Conservation (phyloP, 139 green algal genomes). For the Micractinium sp. region DNA sequence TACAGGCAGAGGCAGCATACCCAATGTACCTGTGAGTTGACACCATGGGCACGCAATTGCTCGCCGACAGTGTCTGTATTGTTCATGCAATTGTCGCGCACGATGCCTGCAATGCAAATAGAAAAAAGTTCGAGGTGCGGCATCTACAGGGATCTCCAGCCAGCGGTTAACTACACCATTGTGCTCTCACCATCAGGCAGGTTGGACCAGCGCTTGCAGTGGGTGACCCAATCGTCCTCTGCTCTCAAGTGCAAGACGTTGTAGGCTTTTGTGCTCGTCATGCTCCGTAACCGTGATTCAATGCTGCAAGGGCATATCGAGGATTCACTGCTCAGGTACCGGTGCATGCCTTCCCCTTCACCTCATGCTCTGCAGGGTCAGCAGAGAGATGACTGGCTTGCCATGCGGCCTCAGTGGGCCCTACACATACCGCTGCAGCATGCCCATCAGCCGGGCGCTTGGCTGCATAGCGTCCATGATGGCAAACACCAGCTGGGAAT, state of each 20-base stretch:
- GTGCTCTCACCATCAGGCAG: not conserved
- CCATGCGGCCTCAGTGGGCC: not conserved
- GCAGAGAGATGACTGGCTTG: not conserved
- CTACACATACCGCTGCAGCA: not conserved
- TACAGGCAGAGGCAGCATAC: not conserved
- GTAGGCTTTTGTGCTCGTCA: not conserved
- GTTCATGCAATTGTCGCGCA: conserved; percentile 25
- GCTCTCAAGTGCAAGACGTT: conserved; percentile 1
- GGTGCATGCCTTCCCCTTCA: not conserved
- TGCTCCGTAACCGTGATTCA: not conserved
- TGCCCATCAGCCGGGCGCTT: not conserved
- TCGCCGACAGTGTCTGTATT: conserved; percentile 12
- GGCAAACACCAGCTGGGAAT: not conserved
- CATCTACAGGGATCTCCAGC: not conserved
- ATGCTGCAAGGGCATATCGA: not conserved
- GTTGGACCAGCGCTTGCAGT: not conserved
- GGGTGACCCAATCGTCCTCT: not conserved
- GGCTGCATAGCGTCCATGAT: conserved; percentile 10
- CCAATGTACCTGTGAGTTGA: not conserved
- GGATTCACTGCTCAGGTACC: too few species aligned
- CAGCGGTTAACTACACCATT: not conserved
- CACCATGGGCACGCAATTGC: not conserved
- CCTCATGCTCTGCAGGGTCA: not conserved
- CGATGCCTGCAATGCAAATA: not conserved
- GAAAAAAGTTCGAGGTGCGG: not conserved